phyloP scores from a whole-genome alignment of 1,139 yeast species.

The Yamadazyma songkhlaensis region DNA sequence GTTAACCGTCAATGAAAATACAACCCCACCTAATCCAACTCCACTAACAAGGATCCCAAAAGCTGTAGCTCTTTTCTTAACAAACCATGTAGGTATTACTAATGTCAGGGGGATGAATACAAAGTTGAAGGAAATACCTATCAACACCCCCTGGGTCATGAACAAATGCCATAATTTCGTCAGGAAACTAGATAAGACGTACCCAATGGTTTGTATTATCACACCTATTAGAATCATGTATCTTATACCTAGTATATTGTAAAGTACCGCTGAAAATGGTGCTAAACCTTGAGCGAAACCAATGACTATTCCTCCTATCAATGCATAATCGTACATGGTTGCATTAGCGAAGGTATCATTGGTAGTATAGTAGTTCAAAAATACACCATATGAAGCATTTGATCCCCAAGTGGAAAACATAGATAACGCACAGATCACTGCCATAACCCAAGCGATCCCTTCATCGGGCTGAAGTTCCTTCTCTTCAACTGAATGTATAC shows the following conservation, averaged over 20 bases:
- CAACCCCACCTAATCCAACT: constrained; percentile 64
- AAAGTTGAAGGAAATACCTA: constrained; percentile 60
- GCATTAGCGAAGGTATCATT: constrained; percentile 55
- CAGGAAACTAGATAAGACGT: constrained; percentile 63
- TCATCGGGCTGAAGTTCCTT: constrained; percentile 57
- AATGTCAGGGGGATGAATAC: constrained; percentile 59
- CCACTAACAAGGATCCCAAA: constrained; percentile 62
- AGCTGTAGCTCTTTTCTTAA: constrained; percentile 54
- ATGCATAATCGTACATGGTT: constrained; percentile 57
- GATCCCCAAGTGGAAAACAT: constrained; percentile 71
- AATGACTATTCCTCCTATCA: constrained; percentile 68
- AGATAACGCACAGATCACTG: constrained; percentile 47
- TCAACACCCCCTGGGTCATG: constrained; percentile 64
- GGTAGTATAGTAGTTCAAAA: constrained; percentile 51
- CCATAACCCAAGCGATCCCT: constrained; percentile 71
- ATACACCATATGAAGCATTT: constrained; percentile 69
- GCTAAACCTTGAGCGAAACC: constrained; percentile 57
- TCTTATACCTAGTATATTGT: constrained; percentile 34
- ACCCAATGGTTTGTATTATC: constrained; percentile 52
- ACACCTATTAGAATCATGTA: constrained; percentile 46
- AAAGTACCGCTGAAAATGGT: constrained; percentile 44
- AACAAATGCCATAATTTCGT: constrained; percentile 62
- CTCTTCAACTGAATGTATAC: background rate
- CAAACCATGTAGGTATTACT: constrained; percentile 63
- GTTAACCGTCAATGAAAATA: constrained; percentile 49